Evolutionary conservation across 192 early-diverging fungal species (phyloP).

Genomic region (Coemansia aciculifera): DNA sequence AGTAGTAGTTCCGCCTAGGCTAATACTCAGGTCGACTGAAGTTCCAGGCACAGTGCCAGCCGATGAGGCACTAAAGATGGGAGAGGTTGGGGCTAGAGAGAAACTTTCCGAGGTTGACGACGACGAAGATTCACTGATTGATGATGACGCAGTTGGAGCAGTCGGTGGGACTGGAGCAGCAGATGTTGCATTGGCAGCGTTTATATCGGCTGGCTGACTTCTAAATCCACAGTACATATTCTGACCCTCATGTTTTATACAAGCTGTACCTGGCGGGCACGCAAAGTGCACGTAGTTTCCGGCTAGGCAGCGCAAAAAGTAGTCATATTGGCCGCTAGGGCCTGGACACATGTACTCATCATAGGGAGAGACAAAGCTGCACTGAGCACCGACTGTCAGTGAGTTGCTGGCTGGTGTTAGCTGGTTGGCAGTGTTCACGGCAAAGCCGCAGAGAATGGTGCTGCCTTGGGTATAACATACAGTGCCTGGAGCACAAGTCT

Average conservation of each 20-base stretch:
- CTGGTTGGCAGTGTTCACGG: constrained; percentile 26
- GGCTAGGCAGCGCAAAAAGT: constrained; percentile 43
- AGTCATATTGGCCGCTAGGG: constrained; percentile 28
- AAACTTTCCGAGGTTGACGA: neutral
- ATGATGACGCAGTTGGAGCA: neutral
- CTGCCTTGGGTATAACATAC: constrained; percentile 45
- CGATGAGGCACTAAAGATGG: neutral
- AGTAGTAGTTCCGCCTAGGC: neutral
- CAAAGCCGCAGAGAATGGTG: constrained; percentile 44
- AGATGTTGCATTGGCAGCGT: neutral
- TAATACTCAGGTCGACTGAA: neutral
- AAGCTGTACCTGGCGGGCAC: constrained; percentile 46
- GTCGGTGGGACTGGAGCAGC: neutral
- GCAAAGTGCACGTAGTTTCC: constrained; percentile 42
- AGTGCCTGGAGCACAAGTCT: constrained; percentile 46
- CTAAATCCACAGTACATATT: constrained; percentile 42
- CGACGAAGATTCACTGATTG: neutral
- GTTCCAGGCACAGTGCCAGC: neutral
- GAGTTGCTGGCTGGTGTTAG: constrained; percentile 19
- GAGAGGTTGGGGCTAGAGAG: neutral
- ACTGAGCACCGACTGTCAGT: constrained; percentile 28
- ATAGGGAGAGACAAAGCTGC: constrained; percentile 28
- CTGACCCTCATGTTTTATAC: constrained; percentile 40
- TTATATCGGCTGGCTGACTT: neutral
- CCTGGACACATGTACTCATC: constrained; percentile 54